Percentiles rank a stretch among this genome's conserved stretches.
Evolutionary conservation across 1,284 basidiomycete genomes (phyloP).

Genomic region (Gymnopus androsaceus): DNA sequence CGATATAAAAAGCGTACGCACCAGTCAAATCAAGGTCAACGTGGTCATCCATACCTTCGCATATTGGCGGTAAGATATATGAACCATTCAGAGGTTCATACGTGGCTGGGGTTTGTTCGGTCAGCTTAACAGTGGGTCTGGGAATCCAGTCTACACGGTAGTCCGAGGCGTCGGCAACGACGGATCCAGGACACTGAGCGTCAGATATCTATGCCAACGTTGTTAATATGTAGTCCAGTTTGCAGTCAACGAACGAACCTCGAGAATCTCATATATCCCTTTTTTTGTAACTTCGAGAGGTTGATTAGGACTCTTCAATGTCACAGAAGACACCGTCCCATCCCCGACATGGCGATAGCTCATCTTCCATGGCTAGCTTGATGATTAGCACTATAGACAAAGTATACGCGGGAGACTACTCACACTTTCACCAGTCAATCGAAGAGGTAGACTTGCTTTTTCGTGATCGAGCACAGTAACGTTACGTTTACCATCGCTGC

Average conservation of each 20-base stretch:
- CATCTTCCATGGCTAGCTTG: slow-evolving; percentile 78
- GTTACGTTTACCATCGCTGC: slow-evolving; percentile 54
- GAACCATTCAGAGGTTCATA: slow-evolving; percentile 67
- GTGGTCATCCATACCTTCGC: slow-evolving; percentile 78
- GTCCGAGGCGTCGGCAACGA: slow-evolving; percentile 59
- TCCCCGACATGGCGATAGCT: slow-evolving; percentile 66
- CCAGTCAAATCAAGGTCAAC: slow-evolving; percentile 82
- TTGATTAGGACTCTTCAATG: slow-evolving; percentile 68
- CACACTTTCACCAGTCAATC: slow-evolving; percentile 86
- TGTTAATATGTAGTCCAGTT: slow-evolving; percentile 11
- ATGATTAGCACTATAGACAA: slow-evolving; percentile 12
- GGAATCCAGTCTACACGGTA: slow-evolving; percentile 79
- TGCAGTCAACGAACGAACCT: slow-evolving; percentile 42
- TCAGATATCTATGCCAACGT: slow-evolving; percentile 65
- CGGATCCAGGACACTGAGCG: slow-evolving; percentile 79
- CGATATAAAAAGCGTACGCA: slow-evolving; percentile 30
- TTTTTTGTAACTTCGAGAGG: slow-evolving; percentile 67
- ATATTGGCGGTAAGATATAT: slow-evolving; percentile 73
- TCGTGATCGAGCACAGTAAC: slow-evolving; percentile 80
- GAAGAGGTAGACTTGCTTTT: slow-evolving; percentile 70
- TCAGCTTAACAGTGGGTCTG: slow-evolving; percentile 66
- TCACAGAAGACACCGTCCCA: slow-evolving; percentile 45
- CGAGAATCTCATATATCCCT: slow-evolving; percentile 77
- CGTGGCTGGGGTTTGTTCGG: slow-evolving; percentile 52
- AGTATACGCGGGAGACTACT: slow-evolving; percentile 32